Conservation (phyloP, 768 basidiomycete genomes). For the Postia placenta region DNA sequence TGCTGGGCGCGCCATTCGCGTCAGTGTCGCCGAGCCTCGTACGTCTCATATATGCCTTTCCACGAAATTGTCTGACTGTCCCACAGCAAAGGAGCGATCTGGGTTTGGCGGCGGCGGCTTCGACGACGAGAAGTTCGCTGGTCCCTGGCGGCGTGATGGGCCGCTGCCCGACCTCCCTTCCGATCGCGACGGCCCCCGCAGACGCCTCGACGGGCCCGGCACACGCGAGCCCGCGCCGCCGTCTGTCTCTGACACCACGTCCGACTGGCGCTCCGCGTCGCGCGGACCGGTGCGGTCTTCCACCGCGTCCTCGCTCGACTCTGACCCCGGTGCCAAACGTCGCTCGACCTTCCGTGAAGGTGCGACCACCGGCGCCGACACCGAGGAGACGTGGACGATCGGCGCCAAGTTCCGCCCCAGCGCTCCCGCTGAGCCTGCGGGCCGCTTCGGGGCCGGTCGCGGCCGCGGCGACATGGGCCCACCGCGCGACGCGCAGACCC, state of each 20-base stretch:
- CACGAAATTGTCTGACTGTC: constrained; percentile 11
- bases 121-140: constrained; percentile 79
- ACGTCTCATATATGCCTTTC: constrained; percentile 30
- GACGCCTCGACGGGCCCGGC: constrained; percentile 56
- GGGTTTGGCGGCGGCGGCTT: constrained; percentile 45
- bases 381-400: constrained; percentile 72
- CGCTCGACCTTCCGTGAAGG: constrained; percentile 44
- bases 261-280: constrained; percentile 69
- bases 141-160: constrained; percentile 81
- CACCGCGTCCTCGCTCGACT: constrained; percentile 23
- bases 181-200: constrained; percentile 59
- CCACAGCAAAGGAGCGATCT: constrained; percentile 68
- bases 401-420: constrained; percentile 70
- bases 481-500: constrained; percentile 32
- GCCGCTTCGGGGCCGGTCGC: constrained; percentile 40
- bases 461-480: constrained; percentile 51
- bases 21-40: constrained; percentile 97
- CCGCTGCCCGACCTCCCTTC: constrained; percentile 68
- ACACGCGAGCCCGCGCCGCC: constrained; percentile 35
- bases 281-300: constrained; percentile 31
- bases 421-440: constrained; percentile 31
- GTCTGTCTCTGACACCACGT: constrained; percentile 52
- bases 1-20: constrained; percentile 74
- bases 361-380: constrained; percentile 54
- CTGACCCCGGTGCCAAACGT: constrained; percentile 45